phyloP scores from a whole-genome alignment of 2,329 filamentous ascomycete species.

The Hymenoscyphus scutula region DNA sequence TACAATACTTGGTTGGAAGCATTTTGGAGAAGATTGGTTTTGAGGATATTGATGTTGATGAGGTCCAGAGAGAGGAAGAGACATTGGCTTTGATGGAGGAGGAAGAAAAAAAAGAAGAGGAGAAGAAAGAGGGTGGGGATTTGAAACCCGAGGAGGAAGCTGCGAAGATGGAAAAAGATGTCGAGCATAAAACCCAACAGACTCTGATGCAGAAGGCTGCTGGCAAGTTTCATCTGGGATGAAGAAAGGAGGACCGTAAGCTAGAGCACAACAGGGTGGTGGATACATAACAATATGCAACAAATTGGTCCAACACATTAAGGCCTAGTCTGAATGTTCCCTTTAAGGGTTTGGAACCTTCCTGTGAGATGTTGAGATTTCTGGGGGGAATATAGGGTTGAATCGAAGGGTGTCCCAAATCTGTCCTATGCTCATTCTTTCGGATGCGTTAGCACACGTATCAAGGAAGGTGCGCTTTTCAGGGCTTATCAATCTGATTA shows the following conservation, averaged over 20 bases:
- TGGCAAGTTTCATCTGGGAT: conserved; percentile 27
- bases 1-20: conserved; percentile 63
- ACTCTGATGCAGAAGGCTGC: conserved; percentile 30
- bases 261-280: not conserved
- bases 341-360: too few species aligned
- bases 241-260: not conserved
- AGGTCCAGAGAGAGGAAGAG: conserved; percentile 46
- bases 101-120: conserved; percentile 40
- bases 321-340: too few species aligned
- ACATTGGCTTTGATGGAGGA: conserved; percentile 44
- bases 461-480: too few species aligned
- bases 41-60: conserved; percentile 48
- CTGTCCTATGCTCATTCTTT: too few species aligned
- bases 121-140: conserved; percentile 30
- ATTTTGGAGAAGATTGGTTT: conserved; percentile 67
- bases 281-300: not conserved
- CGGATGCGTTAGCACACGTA: too few species aligned
- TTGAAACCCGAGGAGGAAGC: conserved; percentile 34
- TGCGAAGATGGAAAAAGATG: conserved; percentile 35
- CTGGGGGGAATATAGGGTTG: too few species aligned
- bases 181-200: conserved; percentile 28
- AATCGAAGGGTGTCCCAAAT: too few species aligned
- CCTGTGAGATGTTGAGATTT: too few species aligned
- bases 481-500: too few species aligned
- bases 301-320: not conserved